Percentiles rank a stretch among this genome's conserved stretches.
Evolutionary conservation across 2,329 filamentous ascomycete species (phyloP).

Genomic region (Aureobasidium sp.): DNA sequence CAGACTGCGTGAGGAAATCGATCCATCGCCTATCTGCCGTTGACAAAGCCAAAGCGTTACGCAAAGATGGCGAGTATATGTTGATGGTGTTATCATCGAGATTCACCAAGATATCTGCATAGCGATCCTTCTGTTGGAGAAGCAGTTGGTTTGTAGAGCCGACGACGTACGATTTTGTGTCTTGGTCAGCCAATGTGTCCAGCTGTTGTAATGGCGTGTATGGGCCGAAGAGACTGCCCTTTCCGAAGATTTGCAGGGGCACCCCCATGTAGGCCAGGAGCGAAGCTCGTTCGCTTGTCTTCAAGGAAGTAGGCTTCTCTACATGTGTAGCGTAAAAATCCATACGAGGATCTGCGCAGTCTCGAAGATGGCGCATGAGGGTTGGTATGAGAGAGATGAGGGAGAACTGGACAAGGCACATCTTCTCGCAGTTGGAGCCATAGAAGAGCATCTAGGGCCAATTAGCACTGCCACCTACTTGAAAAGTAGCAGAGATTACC

Average conservation of each 20-base stretch:
- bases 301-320: conserved; percentile 72
- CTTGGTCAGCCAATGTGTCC: conserved; percentile 84
- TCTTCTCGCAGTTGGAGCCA: conserved; percentile 84
- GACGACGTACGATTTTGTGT: conserved; percentile 95
- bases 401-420: conserved; percentile 99
- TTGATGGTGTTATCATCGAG: conserved; percentile 83
- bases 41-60: conserved; percentile 68
- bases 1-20: conserved; percentile 85
- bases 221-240: conserved; percentile 89
- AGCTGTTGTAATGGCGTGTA: conserved; percentile 96
- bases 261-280: conserved; percentile 90
- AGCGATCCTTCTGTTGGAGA: conserved; percentile 87
- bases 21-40: conserved; percentile 92
- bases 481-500: conserved; percentile 42
- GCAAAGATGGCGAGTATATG: conserved; percentile 73
- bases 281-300: conserved; percentile 85
- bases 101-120: conserved; percentile 94
- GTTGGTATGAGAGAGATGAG: conserved; percentile 92
- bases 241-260: conserved; percentile 90
- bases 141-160: conserved; percentile 94
- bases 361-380: conserved; percentile 82
- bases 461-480: not conserved
- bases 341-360: conserved; percentile 90
- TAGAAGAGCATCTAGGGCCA: conserved; percentile 85
- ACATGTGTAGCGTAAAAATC: conserved; percentile 72